These are phyloP conservation scores for Boletales sp. DNA, from an alignment of 768 basidiomycete species.

Conservation along the genomic window DNA sequence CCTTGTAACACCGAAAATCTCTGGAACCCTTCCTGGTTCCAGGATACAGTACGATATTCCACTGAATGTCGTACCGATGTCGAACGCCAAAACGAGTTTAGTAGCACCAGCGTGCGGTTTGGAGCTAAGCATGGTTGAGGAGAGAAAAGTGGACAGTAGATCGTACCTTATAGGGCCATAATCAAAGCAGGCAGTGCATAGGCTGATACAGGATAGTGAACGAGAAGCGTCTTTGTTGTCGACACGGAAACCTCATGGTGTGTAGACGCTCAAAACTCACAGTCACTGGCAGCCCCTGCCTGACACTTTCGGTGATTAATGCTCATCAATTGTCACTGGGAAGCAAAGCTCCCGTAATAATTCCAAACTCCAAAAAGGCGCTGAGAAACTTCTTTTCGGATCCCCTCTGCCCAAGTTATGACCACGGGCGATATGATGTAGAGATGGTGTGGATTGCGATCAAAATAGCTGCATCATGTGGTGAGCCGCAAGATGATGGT, in stretches of 20 bases:
- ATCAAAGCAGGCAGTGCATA: no score
- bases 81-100: conserved; percentile 44
- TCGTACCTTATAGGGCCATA: no score
- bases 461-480: no score
- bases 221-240: background rate
- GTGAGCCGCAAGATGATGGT: no score
- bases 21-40: conserved; percentile 8
- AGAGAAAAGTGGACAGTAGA: no score
- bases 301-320: background rate
- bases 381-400: no score
- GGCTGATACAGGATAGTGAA: background rate
- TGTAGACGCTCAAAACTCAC: background rate
- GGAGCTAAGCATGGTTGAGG: conserved; percentile 2
- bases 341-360: no score
- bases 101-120: conserved; percentile 5
- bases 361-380: no score
- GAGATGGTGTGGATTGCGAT: no score
- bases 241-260: background rate
- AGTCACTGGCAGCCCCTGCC: no score
- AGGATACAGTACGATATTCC: conserved; percentile 37
- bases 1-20: conserved; percentile 10
- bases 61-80: conserved; percentile 46
- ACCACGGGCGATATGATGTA: no score
- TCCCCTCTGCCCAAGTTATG: no score
- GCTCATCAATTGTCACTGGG: background rate